phyloP scores from a whole-genome alignment of 1,284 basidiomycete genomes.

The Microbotryum intermedium region DNA sequence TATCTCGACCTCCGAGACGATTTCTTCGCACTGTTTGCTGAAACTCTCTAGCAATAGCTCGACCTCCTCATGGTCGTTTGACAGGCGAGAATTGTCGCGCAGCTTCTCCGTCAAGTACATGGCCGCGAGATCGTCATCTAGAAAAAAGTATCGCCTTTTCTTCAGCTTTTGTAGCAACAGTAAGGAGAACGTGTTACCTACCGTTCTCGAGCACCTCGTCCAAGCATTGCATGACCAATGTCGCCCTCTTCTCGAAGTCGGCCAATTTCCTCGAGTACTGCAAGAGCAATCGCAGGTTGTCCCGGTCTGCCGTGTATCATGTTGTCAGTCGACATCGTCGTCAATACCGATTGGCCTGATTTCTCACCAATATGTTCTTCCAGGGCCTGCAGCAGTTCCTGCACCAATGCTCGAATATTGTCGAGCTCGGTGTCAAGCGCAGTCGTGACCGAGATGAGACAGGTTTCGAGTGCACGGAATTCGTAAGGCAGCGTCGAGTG shows the following conservation, averaged over 20 bases:
- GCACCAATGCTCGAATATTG: conserved; percentile 76
- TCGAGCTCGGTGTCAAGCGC: conserved; percentile 89
- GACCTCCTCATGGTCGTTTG: conserved; percentile 81
- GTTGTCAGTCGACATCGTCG: no score
- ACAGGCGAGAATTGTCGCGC: conserved; percentile 49
- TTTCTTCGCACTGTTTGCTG: conserved; percentile 90
- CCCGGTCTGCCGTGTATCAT: conserved; percentile 47
- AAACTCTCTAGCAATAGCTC: conserved; percentile 90
- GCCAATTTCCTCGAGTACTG: conserved; percentile 80
- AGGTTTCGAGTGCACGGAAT: conserved; percentile 83
- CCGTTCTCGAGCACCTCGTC: conserved; percentile 86
- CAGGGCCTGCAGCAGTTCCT: conserved; percentile 76
- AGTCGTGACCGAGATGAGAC: conserved; percentile 75
- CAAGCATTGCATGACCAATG: conserved; percentile 74
- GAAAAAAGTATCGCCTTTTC: neutral
- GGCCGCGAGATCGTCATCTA: conserved; percentile 83
- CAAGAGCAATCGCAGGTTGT: conserved; percentile 78
- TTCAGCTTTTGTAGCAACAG: neutral
- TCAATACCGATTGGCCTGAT: neutral
- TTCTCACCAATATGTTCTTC: conserved; percentile 71
- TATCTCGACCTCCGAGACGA: conserved; percentile 82
- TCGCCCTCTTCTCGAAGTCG: conserved; percentile 79
- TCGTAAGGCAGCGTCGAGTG: conserved; percentile 59
- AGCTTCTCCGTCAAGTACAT: conserved; percentile 85
- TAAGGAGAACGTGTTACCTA: conserved; percentile 35